These are phyloP conservation scores for Solidago caesia DNA, from an alignment of 129 eudicot species.

Conservation along the genomic window DNA sequence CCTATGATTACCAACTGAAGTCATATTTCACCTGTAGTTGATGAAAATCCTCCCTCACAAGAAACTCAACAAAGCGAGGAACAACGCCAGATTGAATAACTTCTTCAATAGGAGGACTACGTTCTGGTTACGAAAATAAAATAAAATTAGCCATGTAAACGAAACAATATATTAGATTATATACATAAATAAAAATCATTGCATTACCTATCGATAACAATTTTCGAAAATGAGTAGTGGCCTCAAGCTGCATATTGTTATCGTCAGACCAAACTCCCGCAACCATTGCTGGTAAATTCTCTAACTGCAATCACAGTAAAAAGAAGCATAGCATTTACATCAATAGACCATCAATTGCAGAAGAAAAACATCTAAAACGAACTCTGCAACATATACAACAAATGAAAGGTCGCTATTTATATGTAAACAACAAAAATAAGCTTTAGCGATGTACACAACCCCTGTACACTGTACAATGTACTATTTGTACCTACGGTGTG, in stretches of 20 bases:
- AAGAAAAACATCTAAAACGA: background rate
- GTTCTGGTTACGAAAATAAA: slow-evolving; percentile 41
- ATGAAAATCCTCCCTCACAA: slow-evolving; percentile 72
- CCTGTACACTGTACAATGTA: no score
- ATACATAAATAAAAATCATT: background rate
- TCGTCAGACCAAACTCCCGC: slow-evolving; percentile 66
- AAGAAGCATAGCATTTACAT: background rate
- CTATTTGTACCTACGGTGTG: no score
- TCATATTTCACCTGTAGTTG: slow-evolving; percentile 67
- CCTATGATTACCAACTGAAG: background rate
- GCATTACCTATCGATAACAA: slow-evolving; percentile 78
- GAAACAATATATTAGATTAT: background rate
- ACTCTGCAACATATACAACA: background rate
- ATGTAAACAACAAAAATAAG: no score
- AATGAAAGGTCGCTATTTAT: no score
- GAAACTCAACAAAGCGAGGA: slow-evolving; percentile 84
- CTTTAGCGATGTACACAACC: no score
- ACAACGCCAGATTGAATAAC: slow-evolving; percentile 86
- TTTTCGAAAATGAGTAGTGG: slow-evolving; percentile 82
- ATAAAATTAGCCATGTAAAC: slow-evolving; percentile 2
- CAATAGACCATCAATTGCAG: background rate
- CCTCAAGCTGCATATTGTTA: slow-evolving; percentile 59
- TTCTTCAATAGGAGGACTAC: slow-evolving; percentile 91
- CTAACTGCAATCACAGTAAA: slow-evolving; percentile 48
- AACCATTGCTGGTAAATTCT: slow-evolving; percentile 75